These are phyloP conservation scores for Trichoderma lentiforme DNA, from an alignment of 2,329 filamentous ascomycete species.

Conservation along the genomic window DNA sequence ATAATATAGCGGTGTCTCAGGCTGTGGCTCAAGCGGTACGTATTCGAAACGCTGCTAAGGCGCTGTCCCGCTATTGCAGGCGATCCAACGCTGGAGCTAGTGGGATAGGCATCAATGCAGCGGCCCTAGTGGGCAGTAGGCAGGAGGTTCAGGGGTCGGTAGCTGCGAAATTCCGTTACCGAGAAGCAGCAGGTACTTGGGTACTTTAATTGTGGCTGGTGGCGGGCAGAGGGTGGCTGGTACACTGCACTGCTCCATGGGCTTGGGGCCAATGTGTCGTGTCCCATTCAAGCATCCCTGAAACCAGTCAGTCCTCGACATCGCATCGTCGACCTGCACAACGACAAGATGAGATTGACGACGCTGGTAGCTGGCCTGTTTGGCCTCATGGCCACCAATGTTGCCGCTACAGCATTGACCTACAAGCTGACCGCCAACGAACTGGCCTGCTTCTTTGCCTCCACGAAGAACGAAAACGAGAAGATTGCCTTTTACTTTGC, in stretches of 20 bases:
- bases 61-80: neutral
- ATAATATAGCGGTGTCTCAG: conserved; percentile 17
- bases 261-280: conserved; percentile 18
- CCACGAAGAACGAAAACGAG: conserved; percentile 70
- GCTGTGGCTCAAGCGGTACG: conserved; percentile 16
- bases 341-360: conserved; percentile 61
- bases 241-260: neutral
- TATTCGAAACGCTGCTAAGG: conserved; percentile 10
- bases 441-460: conserved; percentile 91
- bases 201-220: neutral
- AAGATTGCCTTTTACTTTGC: conserved; percentile 99
- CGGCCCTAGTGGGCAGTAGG: neutral
- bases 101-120: conserved; percentile 8
- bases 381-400: conserved; percentile 66
- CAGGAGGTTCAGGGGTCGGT: conserved; percentile 17
- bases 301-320: conserved; percentile 27
- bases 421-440: conserved; percentile 90
- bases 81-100: conserved; percentile 4
- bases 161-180: conserved; percentile 23
- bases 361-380: conserved; percentile 64
- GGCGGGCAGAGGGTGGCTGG: neutral
- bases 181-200: neutral
- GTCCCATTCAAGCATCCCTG: conserved; percentile 18
- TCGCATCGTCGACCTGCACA: conserved; percentile 25
- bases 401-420: conserved; percentile 85